phyloP scores from a whole-genome alignment of 2,329 filamentous ascomycete species.

The Teratosphaeria pseudoeucalypti region DNA sequence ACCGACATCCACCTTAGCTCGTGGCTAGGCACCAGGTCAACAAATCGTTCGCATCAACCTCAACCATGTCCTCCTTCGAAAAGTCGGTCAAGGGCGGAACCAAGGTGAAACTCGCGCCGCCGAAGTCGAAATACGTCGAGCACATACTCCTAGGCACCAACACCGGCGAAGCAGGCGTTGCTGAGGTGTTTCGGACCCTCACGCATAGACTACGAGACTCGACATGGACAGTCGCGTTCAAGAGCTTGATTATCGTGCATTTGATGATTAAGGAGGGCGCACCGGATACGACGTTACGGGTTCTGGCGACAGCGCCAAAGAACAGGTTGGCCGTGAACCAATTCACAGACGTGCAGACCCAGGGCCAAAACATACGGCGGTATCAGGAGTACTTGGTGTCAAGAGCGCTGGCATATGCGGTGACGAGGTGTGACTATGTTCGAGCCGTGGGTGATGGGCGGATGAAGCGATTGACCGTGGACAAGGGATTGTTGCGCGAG shows the following conservation, averaged over 20 bases:
- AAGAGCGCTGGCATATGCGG: conserved; percentile 68
- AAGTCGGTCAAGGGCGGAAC: conserved; percentile 98
- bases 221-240: conserved; percentile 99
- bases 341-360: conserved; percentile 89
- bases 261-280: conserved; percentile 96
- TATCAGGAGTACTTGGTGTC: conserved; percentile 82
- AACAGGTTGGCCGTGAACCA: conserved; percentile 77
- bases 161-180: conserved; percentile 86
- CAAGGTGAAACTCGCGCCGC: conserved; percentile 86
- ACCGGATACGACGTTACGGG: conserved; percentile 75
- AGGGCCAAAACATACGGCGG: conserved; percentile 86
- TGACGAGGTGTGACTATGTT: conserved; percentile 85
- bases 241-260: conserved; percentile 88
- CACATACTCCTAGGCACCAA: conserved; percentile 93
- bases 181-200: conserved; percentile 86
- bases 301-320: conserved; percentile 65
- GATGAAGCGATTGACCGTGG: conserved; percentile 74
- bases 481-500: conserved; percentile 85
- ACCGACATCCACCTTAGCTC: neutral
- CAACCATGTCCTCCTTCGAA: conserved; percentile 74
- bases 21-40: neutral
- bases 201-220: conserved; percentile 84
- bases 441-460: conserved; percentile 64
- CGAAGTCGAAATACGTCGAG: conserved; percentile 98
- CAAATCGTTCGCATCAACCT: neutral